These are phyloP conservation scores for Trichocomaceae sp. DNA, from an alignment of 2,329 filamentous ascomycete genomes.

Conservation along the genomic window DNA sequence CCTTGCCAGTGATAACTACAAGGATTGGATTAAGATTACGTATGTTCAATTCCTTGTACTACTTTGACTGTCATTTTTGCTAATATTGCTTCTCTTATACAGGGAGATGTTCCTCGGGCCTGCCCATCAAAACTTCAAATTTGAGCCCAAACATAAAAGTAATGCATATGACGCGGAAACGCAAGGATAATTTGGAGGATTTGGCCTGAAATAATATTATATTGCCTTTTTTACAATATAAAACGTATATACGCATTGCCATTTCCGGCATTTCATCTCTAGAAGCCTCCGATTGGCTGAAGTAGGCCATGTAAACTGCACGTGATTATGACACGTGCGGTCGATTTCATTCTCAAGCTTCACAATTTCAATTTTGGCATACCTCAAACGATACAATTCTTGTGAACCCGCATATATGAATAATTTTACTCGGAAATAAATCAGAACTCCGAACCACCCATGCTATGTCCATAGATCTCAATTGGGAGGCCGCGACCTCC, in stretches of 20 bases:
- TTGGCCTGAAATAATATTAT: background rate
- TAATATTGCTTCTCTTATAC: slow-evolving; percentile 9
- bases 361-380: background rate
- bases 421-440: background rate
- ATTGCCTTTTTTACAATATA: background rate
- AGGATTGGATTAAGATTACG: slow-evolving; percentile 99
- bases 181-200: slow-evolving; percentile 49
- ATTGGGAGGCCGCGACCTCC: slow-evolving; percentile 87
- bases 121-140: slow-evolving; percentile 82
- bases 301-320: background rate
- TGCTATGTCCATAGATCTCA: slow-evolving; percentile 92
- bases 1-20: slow-evolving; percentile 82
- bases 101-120: slow-evolving; percentile 98
- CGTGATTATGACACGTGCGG: slow-evolving; percentile 1
- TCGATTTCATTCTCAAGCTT: background rate
- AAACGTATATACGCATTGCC: background rate
- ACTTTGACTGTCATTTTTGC: slow-evolving; percentile 4
- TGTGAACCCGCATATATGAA: background rate
- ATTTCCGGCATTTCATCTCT: background rate
- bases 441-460: slow-evolving; percentile 12
- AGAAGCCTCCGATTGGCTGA: slow-evolving; percentile 1
- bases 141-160: slow-evolving; percentile 96
- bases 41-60: slow-evolving; percentile 42
- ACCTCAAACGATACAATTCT: background rate
- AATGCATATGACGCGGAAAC: slow-evolving; percentile 81